Conservation (phyloP, 495 filamentous ascomycete genomes). For the Lasiosphaeria miniovina region DNA sequence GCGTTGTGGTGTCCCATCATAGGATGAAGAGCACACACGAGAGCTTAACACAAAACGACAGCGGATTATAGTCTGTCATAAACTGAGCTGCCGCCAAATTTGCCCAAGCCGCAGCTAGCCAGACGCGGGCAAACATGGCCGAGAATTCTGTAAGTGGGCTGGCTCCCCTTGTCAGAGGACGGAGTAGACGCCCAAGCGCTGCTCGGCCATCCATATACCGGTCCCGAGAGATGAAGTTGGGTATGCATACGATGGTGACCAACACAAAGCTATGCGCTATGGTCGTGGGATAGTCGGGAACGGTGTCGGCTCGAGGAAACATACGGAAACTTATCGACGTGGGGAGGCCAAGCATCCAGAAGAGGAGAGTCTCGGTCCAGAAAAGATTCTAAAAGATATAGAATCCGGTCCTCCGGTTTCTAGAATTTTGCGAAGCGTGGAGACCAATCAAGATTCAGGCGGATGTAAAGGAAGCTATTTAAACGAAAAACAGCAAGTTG, state of each 20-base stretch:
- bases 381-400: slow-evolving; percentile 5
- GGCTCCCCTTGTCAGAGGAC: slow-evolving; percentile 5
- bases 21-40: background rate
- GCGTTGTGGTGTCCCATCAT: too few relatives aligned
- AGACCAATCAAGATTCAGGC: too few relatives aligned
- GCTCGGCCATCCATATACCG: background rate
- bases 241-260: slow-evolving; percentile 1
- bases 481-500: too few relatives aligned
- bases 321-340: slow-evolving; percentile 7
- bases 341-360: slow-evolving; percentile 8
- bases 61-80: background rate
- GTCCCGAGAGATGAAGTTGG: slow-evolving; percentile 1
- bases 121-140: slow-evolving; percentile 7
- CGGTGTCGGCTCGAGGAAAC: slow-evolving; percentile 7
- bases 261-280: slow-evolving; percentile 1
- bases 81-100: slow-evolving; percentile 5
- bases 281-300: background rate
- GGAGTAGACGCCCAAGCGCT: background rate
- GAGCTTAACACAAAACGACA: background rate
- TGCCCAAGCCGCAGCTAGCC: background rate
- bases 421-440: slow-evolving; percentile 4
- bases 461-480: too few relatives aligned
- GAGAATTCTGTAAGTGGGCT: slow-evolving; percentile 1
- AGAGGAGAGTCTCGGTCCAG: slow-evolving; percentile 10
- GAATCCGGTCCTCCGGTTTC: slow-evolving; percentile 2